Percentiles rank a stretch among this genome's conserved stretches.
Conservation (phyloP, 257 asterid species). For the Misopates orontium region DNA sequence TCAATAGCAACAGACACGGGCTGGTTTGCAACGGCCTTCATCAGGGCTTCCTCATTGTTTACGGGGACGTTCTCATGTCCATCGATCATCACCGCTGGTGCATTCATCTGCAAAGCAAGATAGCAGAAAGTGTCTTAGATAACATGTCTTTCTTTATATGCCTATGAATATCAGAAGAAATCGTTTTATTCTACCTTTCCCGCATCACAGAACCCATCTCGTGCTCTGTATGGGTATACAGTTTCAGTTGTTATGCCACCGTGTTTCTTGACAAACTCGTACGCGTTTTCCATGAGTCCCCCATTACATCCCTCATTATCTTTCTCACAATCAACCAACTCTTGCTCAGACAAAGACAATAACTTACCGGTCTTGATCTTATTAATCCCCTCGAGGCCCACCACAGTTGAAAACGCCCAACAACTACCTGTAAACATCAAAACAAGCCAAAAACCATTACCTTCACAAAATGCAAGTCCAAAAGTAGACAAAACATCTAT, state of each 20-base stretch:
- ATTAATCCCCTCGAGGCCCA: slow-evolving; percentile 90
- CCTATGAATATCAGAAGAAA: neutral
- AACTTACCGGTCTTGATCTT: slow-evolving; percentile 64
- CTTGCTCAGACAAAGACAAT: slow-evolving; percentile 84
- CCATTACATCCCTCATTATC: slow-evolving; percentile 87
- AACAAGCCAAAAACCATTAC: neutral
- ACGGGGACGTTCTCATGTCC: slow-evolving; percentile 76
- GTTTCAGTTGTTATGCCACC: slow-evolving; percentile 80
- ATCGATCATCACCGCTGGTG: slow-evolving; percentile 73
- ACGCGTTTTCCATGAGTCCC: slow-evolving; percentile 80
- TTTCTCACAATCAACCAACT: slow-evolving; percentile 73
- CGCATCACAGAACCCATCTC: slow-evolving; percentile 58
- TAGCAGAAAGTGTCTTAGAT: neutral
- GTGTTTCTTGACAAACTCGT: slow-evolving; percentile 61
- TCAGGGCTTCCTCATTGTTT: slow-evolving; percentile 68
- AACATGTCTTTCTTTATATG: neutral
- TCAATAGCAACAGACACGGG: slow-evolving; percentile 87
- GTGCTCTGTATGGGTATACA: slow-evolving; percentile 67
- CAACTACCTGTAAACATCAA: slow-evolving; percentile 62
- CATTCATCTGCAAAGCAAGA: slow-evolving; percentile 50
- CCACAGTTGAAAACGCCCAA: slow-evolving; percentile 92
- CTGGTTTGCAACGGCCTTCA: slow-evolving; percentile 87
- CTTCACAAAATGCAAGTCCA: neutral
- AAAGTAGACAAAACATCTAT: neutral
- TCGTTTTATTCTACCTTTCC: slow-evolving; percentile 44